A percentile compares a stretch with the other conserved stretches of the same genome.
Evolutionary conservation across 805 yeast genomes (phyloP).

Genomic region (Millerozyma miso): DNA sequence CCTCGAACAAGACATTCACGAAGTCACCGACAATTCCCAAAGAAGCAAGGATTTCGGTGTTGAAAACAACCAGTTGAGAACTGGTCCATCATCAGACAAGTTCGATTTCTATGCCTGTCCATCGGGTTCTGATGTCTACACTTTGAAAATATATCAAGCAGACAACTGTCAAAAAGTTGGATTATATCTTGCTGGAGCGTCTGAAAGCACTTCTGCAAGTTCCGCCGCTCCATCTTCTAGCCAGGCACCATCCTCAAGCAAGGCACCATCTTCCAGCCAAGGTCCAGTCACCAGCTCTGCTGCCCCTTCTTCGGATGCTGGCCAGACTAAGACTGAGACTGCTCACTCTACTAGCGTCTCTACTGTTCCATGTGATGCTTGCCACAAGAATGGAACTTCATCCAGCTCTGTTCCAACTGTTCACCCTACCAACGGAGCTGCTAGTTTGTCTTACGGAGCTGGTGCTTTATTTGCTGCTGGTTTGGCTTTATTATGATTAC

Average conservation of each 20-base stretch:
- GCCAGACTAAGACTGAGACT: conserved; percentile 26
- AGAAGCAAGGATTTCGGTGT: conserved; percentile 26
- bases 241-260: conserved; percentile 19
- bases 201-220: conserved; percentile 22
- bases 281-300: conserved; percentile 21
- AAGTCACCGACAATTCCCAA: conserved; percentile 1
- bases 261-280: conserved; percentile 19
- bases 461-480: neutral
- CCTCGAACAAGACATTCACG: neutral
- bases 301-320: conserved; percentile 23
- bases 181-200: conserved; percentile 19
- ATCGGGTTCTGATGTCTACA: conserved; percentile 6
- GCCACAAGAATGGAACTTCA: neutral
- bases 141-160: conserved; percentile 1
- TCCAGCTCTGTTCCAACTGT: neutral
- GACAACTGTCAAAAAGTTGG: conserved; percentile 10
- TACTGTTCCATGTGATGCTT: conserved; percentile 17
- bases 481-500: conserved; percentile 1
- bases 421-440: neutral
- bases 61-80: conserved; percentile 22
- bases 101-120: conserved; percentile 24
- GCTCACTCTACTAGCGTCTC: conserved; percentile 21
- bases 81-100: conserved; percentile 11
- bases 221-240: conserved; percentile 21
- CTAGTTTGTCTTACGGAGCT: neutral